phyloP scores from a whole-genome alignment of 306 rosid species.

The Citrullus colocynthis region DNA sequence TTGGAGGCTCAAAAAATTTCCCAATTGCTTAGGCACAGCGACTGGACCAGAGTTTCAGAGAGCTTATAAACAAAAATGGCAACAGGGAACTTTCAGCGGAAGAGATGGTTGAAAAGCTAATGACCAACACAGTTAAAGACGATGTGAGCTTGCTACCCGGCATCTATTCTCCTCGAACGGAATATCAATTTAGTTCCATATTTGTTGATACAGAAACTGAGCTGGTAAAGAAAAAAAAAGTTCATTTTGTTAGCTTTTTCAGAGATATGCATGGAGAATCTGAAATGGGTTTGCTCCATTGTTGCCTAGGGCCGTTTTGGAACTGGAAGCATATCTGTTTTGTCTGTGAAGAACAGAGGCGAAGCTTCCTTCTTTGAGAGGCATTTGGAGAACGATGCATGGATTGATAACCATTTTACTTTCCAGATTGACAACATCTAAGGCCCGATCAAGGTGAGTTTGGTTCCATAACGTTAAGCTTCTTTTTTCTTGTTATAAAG shows the following conservation, averaged over 20 bases:
- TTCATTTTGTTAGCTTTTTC: background rate
- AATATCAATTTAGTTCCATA: constrained; percentile 43
- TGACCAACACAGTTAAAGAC: constrained; percentile 48
- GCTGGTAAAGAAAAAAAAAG: constrained; percentile 18
- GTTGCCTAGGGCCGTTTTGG: constrained; percentile 55
- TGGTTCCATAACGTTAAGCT: background rate
- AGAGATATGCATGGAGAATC: background rate
- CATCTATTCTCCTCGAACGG: constrained; percentile 35
- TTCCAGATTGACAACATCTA: constrained; percentile 11
- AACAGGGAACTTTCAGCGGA: constrained; percentile 33
- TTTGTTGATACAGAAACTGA: constrained; percentile 31
- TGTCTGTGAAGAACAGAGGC: constrained; percentile 39
- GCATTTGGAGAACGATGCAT: constrained; percentile 29
- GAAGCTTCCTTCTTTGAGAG: constrained; percentile 52
- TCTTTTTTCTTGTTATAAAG: background rate
- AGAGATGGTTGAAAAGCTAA: constrained; percentile 54
- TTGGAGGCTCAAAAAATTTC: background rate
- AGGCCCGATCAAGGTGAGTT: background rate
- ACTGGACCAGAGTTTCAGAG: constrained; percentile 40
- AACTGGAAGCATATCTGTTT: constrained; percentile 69
- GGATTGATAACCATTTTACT: constrained; percentile 40
- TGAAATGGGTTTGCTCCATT: background rate
- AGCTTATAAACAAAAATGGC: constrained; percentile 23
- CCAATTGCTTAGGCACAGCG: constrained; percentile 44
- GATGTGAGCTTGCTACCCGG: constrained; percentile 46